A percentile compares a stretch with the other conserved stretches of the same genome.
Evolutionary conservation across 2,329 filamentous ascomycete genomes (phyloP).

Genomic region (Talaromyces sp.): DNA sequence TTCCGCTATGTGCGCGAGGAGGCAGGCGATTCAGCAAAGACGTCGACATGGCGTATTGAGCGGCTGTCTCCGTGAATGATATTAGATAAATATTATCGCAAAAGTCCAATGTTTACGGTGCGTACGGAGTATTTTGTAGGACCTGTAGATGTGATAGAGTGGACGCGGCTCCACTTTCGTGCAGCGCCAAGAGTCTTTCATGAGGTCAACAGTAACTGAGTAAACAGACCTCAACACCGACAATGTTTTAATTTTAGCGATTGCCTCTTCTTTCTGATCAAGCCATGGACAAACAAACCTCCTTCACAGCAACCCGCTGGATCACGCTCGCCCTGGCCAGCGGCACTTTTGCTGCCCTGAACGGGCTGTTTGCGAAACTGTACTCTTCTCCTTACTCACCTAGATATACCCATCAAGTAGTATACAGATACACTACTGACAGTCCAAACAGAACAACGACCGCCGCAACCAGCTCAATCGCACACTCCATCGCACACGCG

Average conservation of each 20-base stretch:
- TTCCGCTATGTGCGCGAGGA: conserved; percentile 73
- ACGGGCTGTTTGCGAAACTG: conserved; percentile 64
- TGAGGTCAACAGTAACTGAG: no score
- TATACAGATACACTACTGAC: neutral
- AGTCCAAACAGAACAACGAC: conserved; percentile 51
- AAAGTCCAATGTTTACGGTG: neutral
- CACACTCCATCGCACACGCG: conserved; percentile 39
- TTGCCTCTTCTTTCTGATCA: neutral
- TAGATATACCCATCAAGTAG: neutral
- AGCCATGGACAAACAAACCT: neutral
- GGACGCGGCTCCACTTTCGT: neutral
- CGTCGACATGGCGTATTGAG: conserved; percentile 43
- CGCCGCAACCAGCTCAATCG: conserved; percentile 50
- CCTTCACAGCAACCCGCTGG: conserved; percentile 25
- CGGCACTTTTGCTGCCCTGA: conserved; percentile 58
- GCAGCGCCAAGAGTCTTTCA: neutral
- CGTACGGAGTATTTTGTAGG: no score
- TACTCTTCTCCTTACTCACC: conserved; percentile 23
- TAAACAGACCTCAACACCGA: no score
- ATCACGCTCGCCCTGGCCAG: conserved; percentile 56
- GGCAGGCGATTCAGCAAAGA: conserved; percentile 16
- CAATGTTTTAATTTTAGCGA: neutral
- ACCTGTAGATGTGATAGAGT: neutral
- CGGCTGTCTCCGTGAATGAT: conserved; percentile 31
- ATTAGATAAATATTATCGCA: neutral